Conservation (phyloP, 345 rosid genomes). For the Bruguiera sexangula region DNA sequence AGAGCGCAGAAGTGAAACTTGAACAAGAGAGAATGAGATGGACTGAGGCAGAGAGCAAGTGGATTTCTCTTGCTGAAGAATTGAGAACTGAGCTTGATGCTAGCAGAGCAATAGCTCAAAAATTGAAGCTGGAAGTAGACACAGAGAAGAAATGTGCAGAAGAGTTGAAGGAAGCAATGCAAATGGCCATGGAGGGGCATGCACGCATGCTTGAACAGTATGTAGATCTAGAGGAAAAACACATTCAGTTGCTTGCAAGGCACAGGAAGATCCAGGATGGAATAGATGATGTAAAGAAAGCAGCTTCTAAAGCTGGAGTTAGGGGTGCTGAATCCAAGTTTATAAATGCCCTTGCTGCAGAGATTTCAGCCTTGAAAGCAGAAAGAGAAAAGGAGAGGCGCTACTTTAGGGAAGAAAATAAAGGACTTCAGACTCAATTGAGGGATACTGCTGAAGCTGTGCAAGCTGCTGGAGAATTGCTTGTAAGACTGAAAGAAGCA, state of each 20-base stretch:
- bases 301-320: constrained; percentile 89
- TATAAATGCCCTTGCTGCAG: constrained; percentile 88
- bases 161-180: constrained; percentile 92
- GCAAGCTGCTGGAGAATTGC: constrained; percentile 94
- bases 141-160: constrained; percentile 78
- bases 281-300: constrained; percentile 86
- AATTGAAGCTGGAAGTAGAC: constrained; percentile 65
- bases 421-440: constrained; percentile 80
- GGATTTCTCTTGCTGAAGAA: constrained; percentile 90
- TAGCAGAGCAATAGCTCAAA: constrained; percentile 53
- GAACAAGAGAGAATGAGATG: constrained; percentile 61
- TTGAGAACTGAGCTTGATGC: constrained; percentile 74
- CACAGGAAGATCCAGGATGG: constrained; percentile 90
- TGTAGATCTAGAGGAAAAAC: constrained; percentile 93
- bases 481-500: constrained; percentile 91
- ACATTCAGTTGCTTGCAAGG: constrained; percentile 84
- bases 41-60: constrained; percentile 84
- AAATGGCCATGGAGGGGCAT: constrained; percentile 92
- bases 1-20: constrained; percentile 49
- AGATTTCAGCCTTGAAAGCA: constrained; percentile 79
- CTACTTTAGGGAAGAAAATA: constrained; percentile 82
- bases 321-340: constrained; percentile 89
- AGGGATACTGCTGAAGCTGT: constrained; percentile 98
- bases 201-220: constrained; percentile 96
- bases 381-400: constrained; percentile 83